phyloP scores from a whole-genome alignment of 768 basidiomycete genomes.

The Suillus placidus region DNA sequence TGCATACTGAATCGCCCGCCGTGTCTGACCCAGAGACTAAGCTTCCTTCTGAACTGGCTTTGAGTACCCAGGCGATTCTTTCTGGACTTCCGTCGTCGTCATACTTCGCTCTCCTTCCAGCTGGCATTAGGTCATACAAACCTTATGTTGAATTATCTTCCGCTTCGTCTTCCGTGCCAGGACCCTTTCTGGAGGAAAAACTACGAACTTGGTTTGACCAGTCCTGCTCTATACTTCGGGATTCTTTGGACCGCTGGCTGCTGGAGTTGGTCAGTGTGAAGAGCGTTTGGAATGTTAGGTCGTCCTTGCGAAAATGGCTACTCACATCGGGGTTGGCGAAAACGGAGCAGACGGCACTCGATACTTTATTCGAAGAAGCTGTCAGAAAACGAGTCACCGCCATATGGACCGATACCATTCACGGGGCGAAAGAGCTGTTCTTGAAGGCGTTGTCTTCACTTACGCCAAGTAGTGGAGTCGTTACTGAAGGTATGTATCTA shows the following conservation, averaged over 20 bases:
- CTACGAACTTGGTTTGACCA: conserved; percentile 67
- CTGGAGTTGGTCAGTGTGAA: conserved; percentile 56
- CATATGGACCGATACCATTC: conserved; percentile 61
- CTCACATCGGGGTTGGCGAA: conserved; percentile 44
- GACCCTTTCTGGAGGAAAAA: conserved; percentile 45
- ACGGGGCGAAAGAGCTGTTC: conserved; percentile 49
- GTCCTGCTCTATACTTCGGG: conserved; percentile 48
- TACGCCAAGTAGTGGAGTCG: neutral
- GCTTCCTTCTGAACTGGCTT: conserved; percentile 53
- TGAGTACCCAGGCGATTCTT: conserved; percentile 72
- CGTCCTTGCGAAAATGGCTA: conserved; percentile 52
- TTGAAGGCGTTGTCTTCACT: conserved; percentile 39
- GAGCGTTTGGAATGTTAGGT: conserved; percentile 74
- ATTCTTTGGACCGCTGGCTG: conserved; percentile 59
- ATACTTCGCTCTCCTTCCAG: conserved; percentile 77
- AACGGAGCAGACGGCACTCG: conserved; percentile 49
- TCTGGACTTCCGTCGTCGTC: conserved; percentile 78
- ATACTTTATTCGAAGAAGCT: conserved; percentile 51
- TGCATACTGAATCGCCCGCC: conserved; percentile 54
- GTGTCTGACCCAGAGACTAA: conserved; percentile 21
- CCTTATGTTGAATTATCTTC: conserved; percentile 81
- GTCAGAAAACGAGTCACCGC: conserved; percentile 54
- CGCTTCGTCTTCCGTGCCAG: conserved; percentile 52
- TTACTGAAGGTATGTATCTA: conserved; percentile 2
- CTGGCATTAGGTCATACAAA: conserved; percentile 72